Percentiles rank a stretch among this genome's conserved stretches.
These are phyloP conservation scores for Xylaria sp. DNA, from an alignment of 2,329 filamentous ascomycete species.

Conservation along the genomic window DNA sequence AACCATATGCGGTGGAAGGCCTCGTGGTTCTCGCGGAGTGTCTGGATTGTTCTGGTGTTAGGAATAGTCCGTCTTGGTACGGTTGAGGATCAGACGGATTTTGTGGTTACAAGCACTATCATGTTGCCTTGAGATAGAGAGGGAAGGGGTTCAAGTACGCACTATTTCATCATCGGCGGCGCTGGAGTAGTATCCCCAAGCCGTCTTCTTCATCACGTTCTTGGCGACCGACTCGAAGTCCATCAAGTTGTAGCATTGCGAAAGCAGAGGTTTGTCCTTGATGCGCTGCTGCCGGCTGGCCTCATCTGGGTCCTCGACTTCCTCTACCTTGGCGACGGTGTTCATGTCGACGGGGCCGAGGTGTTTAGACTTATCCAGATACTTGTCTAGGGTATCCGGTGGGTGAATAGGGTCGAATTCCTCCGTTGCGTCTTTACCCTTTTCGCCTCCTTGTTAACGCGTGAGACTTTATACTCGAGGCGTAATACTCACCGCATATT, in stretches of 20 bases:
- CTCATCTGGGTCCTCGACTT: conserved; percentile 72
- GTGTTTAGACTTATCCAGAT: conserved; percentile 83
- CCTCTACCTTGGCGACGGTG: conserved; percentile 72
- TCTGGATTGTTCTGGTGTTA: conserved; percentile 56
- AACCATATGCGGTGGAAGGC: conserved; percentile 99
- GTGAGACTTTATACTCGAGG: not conserved
- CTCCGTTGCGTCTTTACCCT: conserved; percentile 90
- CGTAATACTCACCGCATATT: conserved; percentile 71
- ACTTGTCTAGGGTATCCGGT: conserved; percentile 85
- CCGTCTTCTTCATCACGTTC: conserved; percentile 90
- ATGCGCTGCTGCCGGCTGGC: conserved; percentile 74
- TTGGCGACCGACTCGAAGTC: conserved; percentile 96
- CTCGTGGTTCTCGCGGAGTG: conserved; percentile 91
- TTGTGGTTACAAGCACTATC: not conserved
- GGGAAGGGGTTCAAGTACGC: conserved; percentile 39
- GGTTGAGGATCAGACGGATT: not conserved
- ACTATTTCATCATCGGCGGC: conserved; percentile 90
- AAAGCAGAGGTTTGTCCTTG: conserved; percentile 75
- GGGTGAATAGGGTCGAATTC: conserved; percentile 90
- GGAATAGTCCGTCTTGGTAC: not conserved
- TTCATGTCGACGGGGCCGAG: conserved; percentile 88
- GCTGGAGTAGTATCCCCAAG: conserved; percentile 97
- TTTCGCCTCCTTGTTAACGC: not conserved
- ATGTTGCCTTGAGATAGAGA: not conserved
- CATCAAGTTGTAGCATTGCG: conserved; percentile 90